Conservation (phyloP, 306 rosid genomes). For the Cajanus cajan region DNA sequence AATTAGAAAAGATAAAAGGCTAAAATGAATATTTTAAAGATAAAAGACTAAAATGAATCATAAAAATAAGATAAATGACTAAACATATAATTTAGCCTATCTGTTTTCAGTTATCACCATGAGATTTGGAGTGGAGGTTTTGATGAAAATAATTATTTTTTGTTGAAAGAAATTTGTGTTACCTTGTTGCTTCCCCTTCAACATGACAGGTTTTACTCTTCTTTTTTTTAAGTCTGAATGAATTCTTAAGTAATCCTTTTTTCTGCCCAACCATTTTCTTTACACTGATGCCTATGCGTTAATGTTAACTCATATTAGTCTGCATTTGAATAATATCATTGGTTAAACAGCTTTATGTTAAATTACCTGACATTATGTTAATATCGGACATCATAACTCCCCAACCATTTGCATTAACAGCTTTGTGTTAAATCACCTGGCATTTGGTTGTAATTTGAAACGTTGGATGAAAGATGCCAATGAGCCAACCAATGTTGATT, state of each 20-base stretch:
- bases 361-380: not conserved
- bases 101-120: too few species aligned
- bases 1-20: too few species aligned
- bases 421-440: not conserved
- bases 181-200: not conserved
- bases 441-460: not conserved
- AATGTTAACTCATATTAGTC: not conserved
- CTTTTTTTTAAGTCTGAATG: not conserved
- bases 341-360: not conserved
- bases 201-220: not conserved
- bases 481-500: not conserved
- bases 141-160: constrained; percentile 8
- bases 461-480: not conserved
- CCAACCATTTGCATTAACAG: constrained; percentile 21
- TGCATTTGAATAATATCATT: not conserved
- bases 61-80: too few species aligned
- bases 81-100: too few species aligned
- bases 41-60: too few species aligned
- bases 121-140: constrained; percentile 23
- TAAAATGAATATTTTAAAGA: too few species aligned
- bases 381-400: too few species aligned
- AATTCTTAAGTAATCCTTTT: not conserved
- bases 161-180: constrained; percentile 8
- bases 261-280: not conserved
- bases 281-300: not conserved